Base-by-base conservation (phyloP, 331 rosid genomes). In the Arachis monticola region DNA sequence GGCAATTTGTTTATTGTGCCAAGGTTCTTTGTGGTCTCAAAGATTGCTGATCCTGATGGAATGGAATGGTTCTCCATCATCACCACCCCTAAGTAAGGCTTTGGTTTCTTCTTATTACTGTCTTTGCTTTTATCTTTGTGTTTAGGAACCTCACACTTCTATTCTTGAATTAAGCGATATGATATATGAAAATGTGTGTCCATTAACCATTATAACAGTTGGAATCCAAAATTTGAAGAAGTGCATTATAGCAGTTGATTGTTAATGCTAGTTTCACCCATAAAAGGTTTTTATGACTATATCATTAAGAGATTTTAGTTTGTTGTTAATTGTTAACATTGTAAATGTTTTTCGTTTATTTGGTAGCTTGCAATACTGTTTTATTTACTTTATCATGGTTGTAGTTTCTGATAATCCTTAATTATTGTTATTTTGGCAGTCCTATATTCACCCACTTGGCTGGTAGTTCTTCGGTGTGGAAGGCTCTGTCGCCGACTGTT, bases 11-110 rank as follows among this genome's bases (percentile, higher is more conserved):
- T 92, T 83, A 90, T 92, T 5, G 93, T 90, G 50, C 96, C 96
- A 0, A 81, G 97, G 74, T 92, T 92, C 55, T 87, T 82, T 46
- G 92, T 88, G n/a, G 96, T 92, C 41, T 87, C 96, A 0, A 92
- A 92, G 89, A 92, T 92, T 60, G 90, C 87, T 70, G 89, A 85
- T 78, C 86, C 93, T 0, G 96, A 86, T 6, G 96, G 97, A 5
- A 0, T 92, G 86, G 93, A 86, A 60, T 92, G 93, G 96, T 90
- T 92, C 82, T 92, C 96, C 30, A 92, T 92, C 57, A 87, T 92
- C 80, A 65, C 87, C 30, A 92, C 92, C 64, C 96, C 93, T 6
- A 79, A 92, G 93, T 88, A 82, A 60, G 90, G 45, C 10, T 10
- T 55, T 53, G 38, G 40, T 47, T 48, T 31, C 64, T 17, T 60